phyloP scores from a whole-genome alignment of 331 rosid genomes.

The Acacia concinna region DNA sequence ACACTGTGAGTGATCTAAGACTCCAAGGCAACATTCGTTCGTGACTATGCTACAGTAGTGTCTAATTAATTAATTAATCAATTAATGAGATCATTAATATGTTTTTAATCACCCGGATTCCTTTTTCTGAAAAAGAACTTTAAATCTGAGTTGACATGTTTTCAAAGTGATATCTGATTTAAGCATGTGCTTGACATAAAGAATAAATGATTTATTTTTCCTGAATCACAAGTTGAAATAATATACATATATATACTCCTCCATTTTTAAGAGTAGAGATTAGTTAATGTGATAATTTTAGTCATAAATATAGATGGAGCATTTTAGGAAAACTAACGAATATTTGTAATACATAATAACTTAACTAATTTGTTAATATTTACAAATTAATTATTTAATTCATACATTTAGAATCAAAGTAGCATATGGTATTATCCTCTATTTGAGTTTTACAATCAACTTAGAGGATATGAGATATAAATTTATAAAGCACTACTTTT shows the following conservation, averaged over 20 bases:
- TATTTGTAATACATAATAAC: neutral
- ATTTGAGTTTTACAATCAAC: neutral
- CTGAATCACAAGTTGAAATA: neutral
- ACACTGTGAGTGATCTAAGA: conserved; percentile 31
- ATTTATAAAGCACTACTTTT: neutral
- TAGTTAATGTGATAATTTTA: neutral
- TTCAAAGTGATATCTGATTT: neutral
- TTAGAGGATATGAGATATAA: neutral
- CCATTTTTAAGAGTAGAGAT: neutral
- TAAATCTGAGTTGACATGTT: neutral
- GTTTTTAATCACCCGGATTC: neutral
- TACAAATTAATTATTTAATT: neutral
- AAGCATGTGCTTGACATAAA: neutral
- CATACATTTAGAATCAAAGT: neutral
- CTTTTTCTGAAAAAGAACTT: neutral
- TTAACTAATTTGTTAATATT: neutral
- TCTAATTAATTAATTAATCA: neutral
- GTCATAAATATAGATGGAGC: neutral
- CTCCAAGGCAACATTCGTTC: conserved; percentile 9
- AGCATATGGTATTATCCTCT: neutral
- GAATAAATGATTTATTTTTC: neutral
- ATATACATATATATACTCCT: neutral
- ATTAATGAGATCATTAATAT: neutral
- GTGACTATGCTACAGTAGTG: neutral
- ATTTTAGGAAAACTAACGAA: neutral